phyloP scores from a whole-genome alignment of 441 rosid species.

The Hypseocharis bilobata region DNA sequence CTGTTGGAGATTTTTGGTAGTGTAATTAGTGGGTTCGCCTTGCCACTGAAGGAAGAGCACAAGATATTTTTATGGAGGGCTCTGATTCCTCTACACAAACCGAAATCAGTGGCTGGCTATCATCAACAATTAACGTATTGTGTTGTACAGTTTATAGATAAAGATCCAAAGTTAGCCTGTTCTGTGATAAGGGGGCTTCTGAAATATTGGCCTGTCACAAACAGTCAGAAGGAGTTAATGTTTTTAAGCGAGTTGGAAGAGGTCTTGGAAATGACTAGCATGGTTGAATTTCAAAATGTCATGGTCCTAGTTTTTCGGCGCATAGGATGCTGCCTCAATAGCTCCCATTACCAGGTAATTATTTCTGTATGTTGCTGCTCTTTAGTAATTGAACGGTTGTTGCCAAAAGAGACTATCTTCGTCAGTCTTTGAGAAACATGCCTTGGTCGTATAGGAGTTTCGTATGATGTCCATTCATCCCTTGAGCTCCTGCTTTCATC shows the following conservation, averaged over 20 bases:
- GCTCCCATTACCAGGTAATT: slow-evolving; percentile 62
- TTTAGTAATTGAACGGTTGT: neutral
- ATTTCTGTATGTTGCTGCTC: neutral
- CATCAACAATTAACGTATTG: slow-evolving; percentile 66
- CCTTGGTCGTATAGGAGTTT: slow-evolving; percentile 2
- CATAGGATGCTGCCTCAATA: slow-evolving; percentile 52
- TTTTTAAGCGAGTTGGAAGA: slow-evolving; percentile 73
- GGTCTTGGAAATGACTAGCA: slow-evolving; percentile 51
- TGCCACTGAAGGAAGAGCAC: slow-evolving; percentile 72
- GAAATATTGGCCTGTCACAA: slow-evolving; percentile 70
- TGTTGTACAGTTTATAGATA: slow-evolving; percentile 56
- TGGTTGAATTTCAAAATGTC: slow-evolving; percentile 53
- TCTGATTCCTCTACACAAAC: slow-evolving; percentile 67
- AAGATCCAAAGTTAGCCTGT: slow-evolving; percentile 51
- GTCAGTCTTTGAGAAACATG: neutral
- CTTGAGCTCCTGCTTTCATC: neutral
- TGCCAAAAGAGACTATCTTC: neutral
- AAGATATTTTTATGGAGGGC: slow-evolving; percentile 48
- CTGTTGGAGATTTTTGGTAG: slow-evolving; percentile 71
- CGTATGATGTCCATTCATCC: neutral
- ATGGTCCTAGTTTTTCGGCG: slow-evolving; percentile 58
- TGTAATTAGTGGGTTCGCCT: slow-evolving; percentile 63
- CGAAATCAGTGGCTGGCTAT: slow-evolving; percentile 55
- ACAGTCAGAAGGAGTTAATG: slow-evolving; percentile 77
- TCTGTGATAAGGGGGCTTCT: slow-evolving; percentile 50